phyloP scores from a whole-genome alignment of 768 basidiomycete species.

The Lentinula aciculospora region DNA sequence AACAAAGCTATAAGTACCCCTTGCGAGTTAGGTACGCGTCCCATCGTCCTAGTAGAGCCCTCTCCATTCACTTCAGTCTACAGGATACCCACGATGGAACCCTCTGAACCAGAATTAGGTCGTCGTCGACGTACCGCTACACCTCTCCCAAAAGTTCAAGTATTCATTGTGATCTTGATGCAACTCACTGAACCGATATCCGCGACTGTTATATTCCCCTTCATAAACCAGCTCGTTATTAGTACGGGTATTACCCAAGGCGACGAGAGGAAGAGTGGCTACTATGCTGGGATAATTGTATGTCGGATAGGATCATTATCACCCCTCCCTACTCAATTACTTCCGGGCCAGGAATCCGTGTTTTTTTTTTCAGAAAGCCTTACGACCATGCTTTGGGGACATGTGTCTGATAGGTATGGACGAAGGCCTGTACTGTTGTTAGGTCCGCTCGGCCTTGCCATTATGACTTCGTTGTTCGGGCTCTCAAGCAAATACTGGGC shows the following conservation, averaged over 20 bases:
- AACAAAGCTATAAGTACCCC: background rate
- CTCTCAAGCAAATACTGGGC: conserved; percentile 8
- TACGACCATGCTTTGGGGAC: conserved; percentile 1
- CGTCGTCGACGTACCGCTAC: conserved; percentile 8
- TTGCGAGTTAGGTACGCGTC: background rate
- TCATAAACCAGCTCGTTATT: conserved; percentile 30
- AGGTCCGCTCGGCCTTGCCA: conserved; percentile 6
- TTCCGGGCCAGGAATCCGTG: conserved; percentile 18
- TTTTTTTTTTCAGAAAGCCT: conserved; percentile 20
- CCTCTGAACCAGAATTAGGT: background rate
- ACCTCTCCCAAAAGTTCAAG: conserved; percentile 25
- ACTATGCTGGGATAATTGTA: conserved; percentile 36
- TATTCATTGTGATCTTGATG: conserved; percentile 23
- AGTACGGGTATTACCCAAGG: conserved; percentile 30
- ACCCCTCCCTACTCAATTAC: background rate
- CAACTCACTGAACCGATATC: conserved; percentile 31
- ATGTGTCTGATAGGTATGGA: conserved; percentile 9
- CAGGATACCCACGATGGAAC: background rate
- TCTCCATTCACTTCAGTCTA: background rate
- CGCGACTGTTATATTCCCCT: conserved; percentile 33
- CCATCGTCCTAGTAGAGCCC: background rate
- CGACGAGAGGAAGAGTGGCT: conserved; percentile 32
- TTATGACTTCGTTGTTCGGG: conserved; percentile 9
- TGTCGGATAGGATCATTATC: no score
- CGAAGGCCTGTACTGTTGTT: conserved; percentile 10